Conservation (phyloP, 345 rosid species). For the Corchorus capsularis region DNA sequence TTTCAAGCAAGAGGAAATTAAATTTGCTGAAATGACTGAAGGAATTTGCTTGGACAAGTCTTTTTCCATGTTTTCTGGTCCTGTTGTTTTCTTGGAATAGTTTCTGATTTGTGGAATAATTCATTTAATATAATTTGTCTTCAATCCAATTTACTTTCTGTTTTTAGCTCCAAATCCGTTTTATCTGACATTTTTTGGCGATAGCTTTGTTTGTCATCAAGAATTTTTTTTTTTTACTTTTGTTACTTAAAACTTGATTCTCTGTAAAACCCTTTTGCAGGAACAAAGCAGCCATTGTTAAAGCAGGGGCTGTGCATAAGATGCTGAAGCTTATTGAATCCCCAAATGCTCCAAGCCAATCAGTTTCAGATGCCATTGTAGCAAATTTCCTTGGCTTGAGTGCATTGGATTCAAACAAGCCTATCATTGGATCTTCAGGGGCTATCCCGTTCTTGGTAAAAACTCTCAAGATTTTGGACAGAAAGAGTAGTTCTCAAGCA, state of each 20-base stretch:
- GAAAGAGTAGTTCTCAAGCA: slow-evolving; percentile 56
- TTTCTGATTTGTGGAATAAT: not conserved
- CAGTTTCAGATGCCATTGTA: slow-evolving; percentile 76
- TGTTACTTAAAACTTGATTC: not conserved
- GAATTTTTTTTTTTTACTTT: not conserved
- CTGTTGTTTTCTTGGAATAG: slow-evolving; percentile 29
- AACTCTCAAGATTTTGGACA: slow-evolving; percentile 45
- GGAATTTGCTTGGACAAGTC: slow-evolving; percentile 38
- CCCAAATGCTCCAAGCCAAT: slow-evolving; percentile 43
- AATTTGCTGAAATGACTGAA: slow-evolving; percentile 8
- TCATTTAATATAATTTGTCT: slow-evolving; percentile 13
- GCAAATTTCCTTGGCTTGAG: slow-evolving; percentile 95
- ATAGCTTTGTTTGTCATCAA: not conserved
- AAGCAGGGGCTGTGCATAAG: slow-evolving; percentile 95
- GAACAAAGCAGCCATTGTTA: slow-evolving; percentile 98
- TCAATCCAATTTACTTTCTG: not conserved
- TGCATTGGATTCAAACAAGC: slow-evolving; percentile 84
- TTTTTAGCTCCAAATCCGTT: not conserved
- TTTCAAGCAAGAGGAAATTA: not conserved
- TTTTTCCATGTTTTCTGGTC: slow-evolving; percentile 35
- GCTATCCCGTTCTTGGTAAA: slow-evolving; percentile 80
- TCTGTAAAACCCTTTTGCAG: slow-evolving; percentile 43
- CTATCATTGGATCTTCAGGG: slow-evolving; percentile 89
- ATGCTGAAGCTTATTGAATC: slow-evolving; percentile 82
- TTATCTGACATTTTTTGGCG: slow-evolving; percentile 4